phyloP scores from a whole-genome alignment of 2,329 filamentous ascomycete genomes.

The Aureobasidium melanogenum region DNA sequence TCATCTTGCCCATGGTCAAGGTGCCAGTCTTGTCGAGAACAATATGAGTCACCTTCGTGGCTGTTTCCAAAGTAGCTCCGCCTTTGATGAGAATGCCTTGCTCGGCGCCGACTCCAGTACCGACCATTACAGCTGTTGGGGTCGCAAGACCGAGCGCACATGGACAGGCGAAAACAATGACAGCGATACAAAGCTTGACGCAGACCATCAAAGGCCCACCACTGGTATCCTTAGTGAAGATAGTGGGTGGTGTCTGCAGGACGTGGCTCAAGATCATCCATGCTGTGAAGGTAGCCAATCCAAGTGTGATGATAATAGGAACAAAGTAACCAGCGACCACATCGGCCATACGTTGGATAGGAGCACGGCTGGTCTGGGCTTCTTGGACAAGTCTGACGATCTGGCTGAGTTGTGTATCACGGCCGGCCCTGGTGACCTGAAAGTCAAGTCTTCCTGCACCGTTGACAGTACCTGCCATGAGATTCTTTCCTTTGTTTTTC shows the following conservation, averaged over 20 bases:
- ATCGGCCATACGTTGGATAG: constrained; percentile 89
- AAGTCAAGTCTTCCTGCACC: constrained; percentile 87
- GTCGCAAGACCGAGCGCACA: constrained; percentile 94
- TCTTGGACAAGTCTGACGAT: constrained; percentile 98
- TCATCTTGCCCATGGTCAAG: constrained; percentile 92
- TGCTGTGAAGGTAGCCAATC: constrained; percentile 71
- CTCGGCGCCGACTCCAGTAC: constrained; percentile 91
- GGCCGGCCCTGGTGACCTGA: constrained; percentile 80
- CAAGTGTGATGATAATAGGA: constrained; percentile 76
- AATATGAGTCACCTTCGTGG: constrained; percentile 81
- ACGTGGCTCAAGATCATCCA: constrained; percentile 96
- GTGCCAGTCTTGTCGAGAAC: constrained; percentile 96
- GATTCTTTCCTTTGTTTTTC: constrained; percentile 67
- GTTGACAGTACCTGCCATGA: constrained; percentile 95
- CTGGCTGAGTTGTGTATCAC: constrained; percentile 93
- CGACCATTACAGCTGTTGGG: constrained; percentile 97
- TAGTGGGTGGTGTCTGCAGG: constrained; percentile 71
- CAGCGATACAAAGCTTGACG: constrained; percentile 92
- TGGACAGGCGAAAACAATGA: constrained; percentile 96
- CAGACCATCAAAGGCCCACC: constrained; percentile 95
- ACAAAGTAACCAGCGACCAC: constrained; percentile 89
- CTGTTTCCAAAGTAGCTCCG: constrained; percentile 80
- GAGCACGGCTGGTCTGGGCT: constrained; percentile 86
- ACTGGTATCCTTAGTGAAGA: constrained; percentile 71
- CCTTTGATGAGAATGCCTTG: constrained; percentile 98